Evolutionary conservation across 2,329 filamentous ascomycete genomes (phyloP).

Genomic region (Diplocarpon mali): DNA sequence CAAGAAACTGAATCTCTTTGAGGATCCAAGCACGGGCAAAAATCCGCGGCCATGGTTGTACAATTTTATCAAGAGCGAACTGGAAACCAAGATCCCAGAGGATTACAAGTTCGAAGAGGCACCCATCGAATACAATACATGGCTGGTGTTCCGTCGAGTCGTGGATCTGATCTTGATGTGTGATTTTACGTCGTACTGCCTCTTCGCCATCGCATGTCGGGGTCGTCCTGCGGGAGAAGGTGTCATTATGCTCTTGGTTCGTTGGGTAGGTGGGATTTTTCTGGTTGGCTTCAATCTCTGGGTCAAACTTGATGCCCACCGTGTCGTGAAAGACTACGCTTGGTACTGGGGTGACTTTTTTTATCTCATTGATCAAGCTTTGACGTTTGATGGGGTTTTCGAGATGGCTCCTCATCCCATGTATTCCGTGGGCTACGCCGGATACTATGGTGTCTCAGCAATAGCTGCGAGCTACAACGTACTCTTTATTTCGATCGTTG

Average conservation of each 20-base stretch:
- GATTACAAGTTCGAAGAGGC: slow-evolving; percentile 92
- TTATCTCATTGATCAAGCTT: slow-evolving; percentile 92
- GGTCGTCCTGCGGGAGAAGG: slow-evolving; percentile 64
- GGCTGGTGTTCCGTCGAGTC: slow-evolving; percentile 89
- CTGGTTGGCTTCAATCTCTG: slow-evolving; percentile 92
- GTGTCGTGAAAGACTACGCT: slow-evolving; percentile 96
- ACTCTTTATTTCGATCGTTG: slow-evolving; percentile 89
- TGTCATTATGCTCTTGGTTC: slow-evolving; percentile 53
- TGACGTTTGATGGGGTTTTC: slow-evolving; percentile 97
- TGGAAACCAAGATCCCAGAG: slow-evolving; percentile 87
- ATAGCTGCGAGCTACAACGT: slow-evolving; percentile 98
- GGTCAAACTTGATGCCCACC: slow-evolving; percentile 96
- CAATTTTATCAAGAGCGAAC: slow-evolving; percentile 71
- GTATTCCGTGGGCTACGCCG: slow-evolving; percentile 97
- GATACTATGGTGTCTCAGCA: slow-evolving; percentile 96
- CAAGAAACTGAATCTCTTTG: slow-evolving; percentile 74
- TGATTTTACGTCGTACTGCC: slow-evolving; percentile 93
- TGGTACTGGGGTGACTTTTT: slow-evolving; percentile 99
- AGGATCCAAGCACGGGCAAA: slow-evolving; percentile 65
- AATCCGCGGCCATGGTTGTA: slow-evolving; percentile 79
- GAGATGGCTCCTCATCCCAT: slow-evolving; percentile 98
- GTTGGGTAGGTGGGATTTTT: slow-evolving; percentile 68
- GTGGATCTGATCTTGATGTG: slow-evolving; percentile 98
- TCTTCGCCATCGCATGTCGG: slow-evolving; percentile 85
- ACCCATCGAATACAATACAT: slow-evolving; percentile 97